Base-by-base conservation (phyloP, 345 rosid species). In the Sonneratia caseolaris region DNA sequence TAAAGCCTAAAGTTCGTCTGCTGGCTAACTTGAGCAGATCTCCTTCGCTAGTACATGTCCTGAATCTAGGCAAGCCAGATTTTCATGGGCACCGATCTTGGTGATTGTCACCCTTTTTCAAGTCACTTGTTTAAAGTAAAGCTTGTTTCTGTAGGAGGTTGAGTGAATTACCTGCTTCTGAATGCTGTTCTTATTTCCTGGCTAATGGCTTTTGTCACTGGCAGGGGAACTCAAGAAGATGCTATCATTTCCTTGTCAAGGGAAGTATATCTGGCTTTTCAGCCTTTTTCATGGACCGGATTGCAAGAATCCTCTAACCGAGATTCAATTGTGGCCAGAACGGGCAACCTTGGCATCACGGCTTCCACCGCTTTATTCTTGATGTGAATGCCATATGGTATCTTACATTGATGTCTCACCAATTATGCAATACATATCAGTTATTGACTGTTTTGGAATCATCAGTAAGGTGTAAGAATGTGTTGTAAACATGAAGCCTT, bases 151-250 rank as follows among this genome's bases (percentile, higher is more conserved):
- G 43, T n/a, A 14, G 22, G 49, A 36, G 66, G 32, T 22, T 14
- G 42, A 72, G n/a, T 48, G 4, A 37, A 12, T 7, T 76, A 68
- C 71, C 70, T 56, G 19, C 67, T 57, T 1, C 19, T 74, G 36
- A 27, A 57, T 43, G 27, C 51, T 47, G 69, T 69, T 64, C n/a
- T 21, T 68, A 70, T 32, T 69, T 27, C 15, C 9, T 3, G 9
- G 56, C 3, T 55, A 40, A 70, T 27, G 32, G 32, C 32, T 27
- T 27, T 55, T 74, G 66, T 77, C 36, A 65, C 22, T 78, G 75
- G 73, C 89, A 94, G 98, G 83, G 97, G 89, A 80, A 81, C 74
- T 35, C 87, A 90, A 78, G 82, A 81, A 77, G 96, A 96, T 47
- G 83, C 84, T 53, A 83, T 90, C 75, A 79, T 89, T 76, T 69